A percentile compares a stretch with the other conserved stretches of the same genome.
These are phyloP conservation scores for Pseudomonodictys pantanalensis DNA, from an alignment of 495 filamentous ascomycete species.

Conservation along the genomic window DNA sequence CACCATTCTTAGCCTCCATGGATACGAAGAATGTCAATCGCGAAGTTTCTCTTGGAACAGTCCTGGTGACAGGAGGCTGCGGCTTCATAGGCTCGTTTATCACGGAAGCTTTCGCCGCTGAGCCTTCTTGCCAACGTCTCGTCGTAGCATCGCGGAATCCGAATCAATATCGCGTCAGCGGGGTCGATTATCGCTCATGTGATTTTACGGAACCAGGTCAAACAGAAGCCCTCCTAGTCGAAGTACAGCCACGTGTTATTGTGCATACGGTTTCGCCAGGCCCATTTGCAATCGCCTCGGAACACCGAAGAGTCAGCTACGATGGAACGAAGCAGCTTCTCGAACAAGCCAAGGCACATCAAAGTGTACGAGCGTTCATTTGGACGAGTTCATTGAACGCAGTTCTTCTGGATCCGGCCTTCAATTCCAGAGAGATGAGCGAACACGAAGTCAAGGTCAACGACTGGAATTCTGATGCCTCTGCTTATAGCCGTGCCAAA, in stretches of 20 bases:
- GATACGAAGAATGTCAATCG: background rate
- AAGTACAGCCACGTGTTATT: slow-evolving; percentile 1
- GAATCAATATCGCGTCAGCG: background rate
- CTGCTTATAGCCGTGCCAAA: background rate
- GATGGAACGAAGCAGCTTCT: slow-evolving; percentile 8
- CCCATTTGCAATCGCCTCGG: background rate
- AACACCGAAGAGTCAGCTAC: background rate
- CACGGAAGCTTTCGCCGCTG: slow-evolving; percentile 2
- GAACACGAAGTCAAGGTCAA: background rate
- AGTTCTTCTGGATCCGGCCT: background rate
- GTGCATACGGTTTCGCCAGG: slow-evolving; percentile 14
- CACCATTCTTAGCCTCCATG: background rate
- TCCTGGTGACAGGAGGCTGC: slow-evolving; percentile 13
- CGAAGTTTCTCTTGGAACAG: background rate
- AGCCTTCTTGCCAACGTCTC: background rate
- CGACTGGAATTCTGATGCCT: background rate
- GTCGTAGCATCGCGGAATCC: background rate
- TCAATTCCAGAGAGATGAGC: background rate
- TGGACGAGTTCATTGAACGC: slow-evolving; percentile 5
- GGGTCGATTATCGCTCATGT: slow-evolving; percentile 1
- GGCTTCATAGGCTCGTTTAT: slow-evolving; percentile 7
- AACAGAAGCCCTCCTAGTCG: background rate
- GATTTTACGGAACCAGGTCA: background rate
- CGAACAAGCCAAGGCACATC: background rate
- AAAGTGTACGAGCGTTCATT: background rate